Base-by-base conservation (phyloP, 1,284 basidiomycete genomes). In the Ceratobasidium sp. region DNA sequence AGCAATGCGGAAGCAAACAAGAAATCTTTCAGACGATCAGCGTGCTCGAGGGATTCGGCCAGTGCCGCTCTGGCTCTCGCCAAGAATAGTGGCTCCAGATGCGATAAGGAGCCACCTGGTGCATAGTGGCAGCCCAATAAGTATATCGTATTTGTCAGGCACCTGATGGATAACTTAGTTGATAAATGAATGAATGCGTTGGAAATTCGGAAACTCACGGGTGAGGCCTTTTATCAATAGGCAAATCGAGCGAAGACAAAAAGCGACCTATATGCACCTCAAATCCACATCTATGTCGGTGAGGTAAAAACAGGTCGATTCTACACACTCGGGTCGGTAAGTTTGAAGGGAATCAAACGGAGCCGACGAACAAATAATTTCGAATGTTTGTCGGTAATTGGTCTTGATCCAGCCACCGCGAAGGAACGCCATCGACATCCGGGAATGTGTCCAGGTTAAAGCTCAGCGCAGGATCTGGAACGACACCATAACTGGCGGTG, bases 51-150 rank as follows among this genome's bases (percentile, higher is more conserved):
- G 52, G 78, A 73, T 12, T 74, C 64, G 18, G 70, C 69, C 21
- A 75, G 60, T 30, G 58, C 41, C 21, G 60, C 32, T 43, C 74
- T 43, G 6, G 74, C 67, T 46, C 58, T 69, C 4, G 74, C 46
- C 41, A 74, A 60, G 50, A 74, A 74, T 43, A 74, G 26, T n/a
- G 46, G 52, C 60, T 74, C 74, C n/a, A 72, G 60, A 28, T 73
- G 71, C 12, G 74, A 74, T 6, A 72, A 30, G 12, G 71, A 64
- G 16, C 64, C 52, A 5, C 58, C 80, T 70, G 75, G 79, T 10
- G 81, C 91, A 53, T 92, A 84, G 78, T 89, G 91, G 78, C 90
- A 92, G 1, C 90, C 89, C 88, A 91, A 92, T 3, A 92, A 85
- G 78, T 88, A 92, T 76, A 92, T 89, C 72, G 90, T 85, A 77